Evolutionary conservation across 208 protist genomes (phyloP).

Genomic region (Vickermania ingenoplastis): DNA sequence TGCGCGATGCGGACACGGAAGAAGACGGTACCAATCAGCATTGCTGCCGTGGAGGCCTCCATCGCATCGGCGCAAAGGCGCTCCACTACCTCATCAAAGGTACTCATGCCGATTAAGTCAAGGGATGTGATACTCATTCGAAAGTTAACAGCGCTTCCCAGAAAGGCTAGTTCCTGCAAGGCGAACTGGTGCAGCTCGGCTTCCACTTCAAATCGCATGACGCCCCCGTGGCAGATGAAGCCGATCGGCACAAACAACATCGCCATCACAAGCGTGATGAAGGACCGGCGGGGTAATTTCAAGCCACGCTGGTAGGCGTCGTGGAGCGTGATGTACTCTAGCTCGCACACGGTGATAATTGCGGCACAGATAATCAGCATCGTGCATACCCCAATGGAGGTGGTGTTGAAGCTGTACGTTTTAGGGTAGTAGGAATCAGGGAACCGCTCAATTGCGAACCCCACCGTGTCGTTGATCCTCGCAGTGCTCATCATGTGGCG

Average conservation of each 20-base stretch:
- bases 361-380: not conserved
- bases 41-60: not conserved
- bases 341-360: not conserved
- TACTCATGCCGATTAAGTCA: not conserved
- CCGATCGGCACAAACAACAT: not conserved
- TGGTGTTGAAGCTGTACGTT: not conserved
- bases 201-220: not conserved
- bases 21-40: not conserved
- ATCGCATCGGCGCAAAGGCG: not conserved
- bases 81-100: not conserved
- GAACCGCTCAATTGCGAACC: not conserved
- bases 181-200: not conserved
- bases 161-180: not conserved
- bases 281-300: not conserved
- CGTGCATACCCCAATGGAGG: not conserved
- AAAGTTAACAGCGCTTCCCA: not conserved
- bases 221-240: not conserved
- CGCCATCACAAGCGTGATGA: not conserved
- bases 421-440: not conserved
- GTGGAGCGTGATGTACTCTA: not conserved
- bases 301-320: not conserved
- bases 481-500: not conserved
- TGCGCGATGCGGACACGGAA: not conserved
- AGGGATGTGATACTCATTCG: not conserved
- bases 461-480: not conserved